Base-by-base conservation (phyloP, 2,329 filamentous ascomycete genomes). In the Phialophora expanda region DNA sequence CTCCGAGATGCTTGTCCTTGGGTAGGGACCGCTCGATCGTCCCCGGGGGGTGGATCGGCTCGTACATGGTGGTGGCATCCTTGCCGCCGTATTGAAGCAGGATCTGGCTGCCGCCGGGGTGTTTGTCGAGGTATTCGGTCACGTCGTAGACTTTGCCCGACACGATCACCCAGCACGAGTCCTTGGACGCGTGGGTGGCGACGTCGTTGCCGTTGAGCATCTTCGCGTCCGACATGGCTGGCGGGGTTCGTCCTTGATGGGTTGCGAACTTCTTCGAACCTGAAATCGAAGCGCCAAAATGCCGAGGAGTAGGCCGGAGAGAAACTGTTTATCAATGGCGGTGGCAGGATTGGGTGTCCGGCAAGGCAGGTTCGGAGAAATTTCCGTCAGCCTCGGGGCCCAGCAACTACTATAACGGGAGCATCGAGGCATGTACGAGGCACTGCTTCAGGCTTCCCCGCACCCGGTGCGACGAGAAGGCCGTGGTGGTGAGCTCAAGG, bases 31-130 rank as follows among this genome's bases (percentile, higher is more conserved):
- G 58, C 46, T 61, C 64, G 44, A 69, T 66, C 11, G 65, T 63
- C 8, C 63, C 64, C 6, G 63, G 53, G n/a, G 66, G 57, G 50
- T 71, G 70, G 34, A 71, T 62, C 5, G 64, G 62, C n/a, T 70
- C 57, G 44, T 70, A 71, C 17, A 61, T 66, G 28, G 65, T 38
- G 2, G 68, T 70, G 7, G 92, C 92, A 82, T 97, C 84, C 46
- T 78, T 78, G 69, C 93, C 93, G 41, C 89, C 91, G 74, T 94
- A 90, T 73, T 93, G 87, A 86, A 95, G 93, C 71, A 97, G 82
- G 76, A 96, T 94, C 85, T 95, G 95, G 62, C 89, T 84, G 70
- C 93, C 92, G 74, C 92, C 93, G 17, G 92, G 92, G 79, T 96
- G 92, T 81, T 96, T 91, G 66, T 93, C 89, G 63, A 92, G 83